phyloP scores from a whole-genome alignment of 768 basidiomycete genomes.

The Ramaria rubella region DNA sequence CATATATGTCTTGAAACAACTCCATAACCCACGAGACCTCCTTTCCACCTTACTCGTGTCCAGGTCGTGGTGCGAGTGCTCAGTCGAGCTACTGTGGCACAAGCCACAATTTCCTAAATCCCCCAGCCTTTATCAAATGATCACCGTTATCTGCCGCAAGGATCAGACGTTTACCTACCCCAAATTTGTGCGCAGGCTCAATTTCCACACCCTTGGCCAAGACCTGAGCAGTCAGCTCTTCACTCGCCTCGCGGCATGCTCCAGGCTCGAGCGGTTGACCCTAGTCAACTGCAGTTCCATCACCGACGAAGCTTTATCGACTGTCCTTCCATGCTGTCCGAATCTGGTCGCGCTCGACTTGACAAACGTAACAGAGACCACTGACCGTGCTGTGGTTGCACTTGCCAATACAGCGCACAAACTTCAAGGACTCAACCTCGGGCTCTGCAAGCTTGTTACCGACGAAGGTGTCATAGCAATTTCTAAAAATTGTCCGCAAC shows the following conservation, averaged over 20 bases:
- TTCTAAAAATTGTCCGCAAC: conserved; percentile 63
- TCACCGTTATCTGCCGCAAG: conserved; percentile 54
- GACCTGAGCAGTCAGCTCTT: conserved; percentile 73
- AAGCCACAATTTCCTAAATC: conserved; percentile 71
- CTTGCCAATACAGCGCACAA: conserved; percentile 65
- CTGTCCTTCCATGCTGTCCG: conserved; percentile 62
- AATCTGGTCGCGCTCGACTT: conserved; percentile 84
- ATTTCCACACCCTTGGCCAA: conserved; percentile 67
- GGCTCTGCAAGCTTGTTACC: conserved; percentile 73
- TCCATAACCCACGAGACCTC: conserved; percentile 69
- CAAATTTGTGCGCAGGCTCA: conserved; percentile 83
- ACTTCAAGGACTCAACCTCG: conserved; percentile 88
- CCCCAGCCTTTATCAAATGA: conserved; percentile 70
- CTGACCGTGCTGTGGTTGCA: conserved; percentile 63
- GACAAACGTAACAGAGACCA: conserved; percentile 59
- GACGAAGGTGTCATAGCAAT: conserved; percentile 73
- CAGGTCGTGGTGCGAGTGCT: conserved; percentile 91
- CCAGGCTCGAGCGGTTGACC: conserved; percentile 81
- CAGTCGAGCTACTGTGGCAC: conserved; percentile 93
- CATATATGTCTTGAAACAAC: conserved; percentile 83
- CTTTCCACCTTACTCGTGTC: conserved; percentile 73
- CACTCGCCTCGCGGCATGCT: conserved; percentile 62
- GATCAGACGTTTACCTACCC: conserved; percentile 84
- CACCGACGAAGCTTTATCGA: conserved; percentile 53
- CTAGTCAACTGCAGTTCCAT: conserved; percentile 72